Base-by-base conservation (phyloP, 768 basidiomycete species). In the Goffeauzyma gilvescens region DNA sequence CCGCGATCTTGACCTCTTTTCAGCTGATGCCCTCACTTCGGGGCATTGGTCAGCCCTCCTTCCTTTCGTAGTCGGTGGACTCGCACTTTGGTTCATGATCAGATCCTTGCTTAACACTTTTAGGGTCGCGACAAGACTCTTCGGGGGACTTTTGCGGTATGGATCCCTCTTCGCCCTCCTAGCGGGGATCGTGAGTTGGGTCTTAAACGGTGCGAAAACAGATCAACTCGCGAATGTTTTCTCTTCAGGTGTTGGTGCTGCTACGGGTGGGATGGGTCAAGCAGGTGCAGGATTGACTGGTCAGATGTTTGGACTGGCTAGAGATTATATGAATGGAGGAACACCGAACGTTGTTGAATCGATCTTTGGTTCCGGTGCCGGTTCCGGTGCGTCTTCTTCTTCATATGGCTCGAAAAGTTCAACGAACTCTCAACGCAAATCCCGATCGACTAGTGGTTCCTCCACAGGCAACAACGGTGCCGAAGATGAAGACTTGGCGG, bases 101-200 rank as follows among this genome's bases (percentile, higher is more conserved):
- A 30, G 38, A 32, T 33, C 38, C 18, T 14, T 45, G 23, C 25
- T 40, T 37, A 26, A 38, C 32, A 45, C 44, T 6, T 32, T 45
- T 21, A 30, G 44, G 25, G 14, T 24, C n/a, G 37, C 30, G 14
- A 24, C 22, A 18, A 14, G 32, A 17, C n/a, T 45, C n/a, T 20
- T 45, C 32, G 21, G 31, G 15, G 34, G 31, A 18, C 17, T 39
- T 14, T 38, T 45, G 32, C 38, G 44, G 23, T 45, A 45, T 32
- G 44, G 44, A 9, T 26, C 31, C 26, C n/a, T n/a, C n/a, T 35
- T 45, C 10, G 22, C 40, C 17, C 28, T 23, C 26, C 21, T 45
- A 22, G 38, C 38, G 31, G n/a, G n/a, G n/a, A 33, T 45, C 17
- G 37, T 31, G 15, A 9, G 9, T 30, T 30, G 28, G 28, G n/a